Conservation (phyloP, 2,329 filamentous ascomycete species). For the Sporothrix phasma region DNA sequence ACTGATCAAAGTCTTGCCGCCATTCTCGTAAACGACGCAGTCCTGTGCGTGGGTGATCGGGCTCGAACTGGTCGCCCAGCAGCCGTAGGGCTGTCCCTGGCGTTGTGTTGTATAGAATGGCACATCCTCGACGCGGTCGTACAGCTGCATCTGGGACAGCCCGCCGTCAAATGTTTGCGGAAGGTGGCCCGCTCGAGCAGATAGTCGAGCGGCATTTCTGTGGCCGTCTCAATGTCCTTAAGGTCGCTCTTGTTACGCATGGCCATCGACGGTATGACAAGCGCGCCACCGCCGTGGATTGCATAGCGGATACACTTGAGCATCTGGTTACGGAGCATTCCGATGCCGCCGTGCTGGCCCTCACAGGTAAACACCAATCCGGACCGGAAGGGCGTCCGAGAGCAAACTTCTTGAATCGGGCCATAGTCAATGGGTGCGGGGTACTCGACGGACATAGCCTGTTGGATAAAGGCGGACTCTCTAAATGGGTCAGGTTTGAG, state of each 20-base stretch:
- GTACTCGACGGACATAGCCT: constrained; percentile 28
- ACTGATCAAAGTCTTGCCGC: constrained; percentile 24
- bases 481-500: background rate
- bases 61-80: constrained; percentile 26
- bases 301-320: constrained; percentile 33
- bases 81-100: constrained; percentile 19
- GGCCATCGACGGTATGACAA: constrained; percentile 30
- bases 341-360: constrained; percentile 31
- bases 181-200: constrained; percentile 25
- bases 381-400: constrained; percentile 24
- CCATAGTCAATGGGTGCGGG: constrained; percentile 27
- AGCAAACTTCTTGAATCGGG: constrained; percentile 28
- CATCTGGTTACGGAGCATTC: constrained; percentile 33
- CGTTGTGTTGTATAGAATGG: constrained; percentile 21
- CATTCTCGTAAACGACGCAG: constrained; percentile 22
- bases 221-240: constrained; percentile 25
- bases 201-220: constrained; percentile 24
- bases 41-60: constrained; percentile 22
- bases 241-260: constrained; percentile 27
- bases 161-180: constrained; percentile 20
- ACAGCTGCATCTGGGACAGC: constrained; percentile 24
- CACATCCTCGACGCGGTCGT: constrained; percentile 24
- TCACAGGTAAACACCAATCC: constrained; percentile 32
- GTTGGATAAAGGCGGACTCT: constrained; percentile 19
- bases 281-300: constrained; percentile 28